These are phyloP conservation scores for Pleurozium schreberi DNA, from an alignment of 225 moss, liverwort and hornwort genomes.

Conservation along the genomic window DNA sequence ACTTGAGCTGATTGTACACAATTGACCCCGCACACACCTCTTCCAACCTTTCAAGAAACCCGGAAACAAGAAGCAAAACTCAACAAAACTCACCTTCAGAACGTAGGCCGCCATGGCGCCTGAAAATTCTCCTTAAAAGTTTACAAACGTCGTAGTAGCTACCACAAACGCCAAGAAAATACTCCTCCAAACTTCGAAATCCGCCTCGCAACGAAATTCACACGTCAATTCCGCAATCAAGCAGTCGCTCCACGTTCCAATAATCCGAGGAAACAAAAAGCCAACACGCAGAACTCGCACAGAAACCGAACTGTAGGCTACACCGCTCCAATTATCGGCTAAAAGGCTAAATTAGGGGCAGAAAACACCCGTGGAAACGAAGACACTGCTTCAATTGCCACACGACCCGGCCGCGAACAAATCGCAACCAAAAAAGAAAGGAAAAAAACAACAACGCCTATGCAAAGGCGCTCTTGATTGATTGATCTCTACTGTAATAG, in stretches of 20 bases:
- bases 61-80: not conserved
- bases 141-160: not conserved
- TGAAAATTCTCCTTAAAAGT: not conserved
- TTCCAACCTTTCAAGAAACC: not conserved
- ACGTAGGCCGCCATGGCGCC: slow-evolving; percentile 26
- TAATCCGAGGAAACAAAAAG: slow-evolving; percentile 8
- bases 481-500: not conserved
- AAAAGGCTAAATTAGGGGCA: not conserved
- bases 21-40: not conserved
- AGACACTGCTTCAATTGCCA: slow-evolving; percentile 1
- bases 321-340: not conserved
- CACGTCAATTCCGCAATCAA: not conserved
- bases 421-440: not conserved
- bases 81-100: slow-evolving; percentile 19
- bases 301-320: not conserved
- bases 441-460: not conserved
- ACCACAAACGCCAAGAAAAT: slow-evolving; percentile 6
- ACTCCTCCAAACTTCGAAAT: not conserved
- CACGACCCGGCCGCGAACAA: not conserved
- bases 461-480: not conserved
- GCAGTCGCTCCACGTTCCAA: slow-evolving; percentile 23
- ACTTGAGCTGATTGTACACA: not conserved
- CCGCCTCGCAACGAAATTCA: not conserved
- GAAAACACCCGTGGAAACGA: not conserved
- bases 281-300: not conserved